Evolutionary conservation across 2,329 filamentous ascomycete genomes (phyloP).

Genomic region (Hypoxylon sp.): DNA sequence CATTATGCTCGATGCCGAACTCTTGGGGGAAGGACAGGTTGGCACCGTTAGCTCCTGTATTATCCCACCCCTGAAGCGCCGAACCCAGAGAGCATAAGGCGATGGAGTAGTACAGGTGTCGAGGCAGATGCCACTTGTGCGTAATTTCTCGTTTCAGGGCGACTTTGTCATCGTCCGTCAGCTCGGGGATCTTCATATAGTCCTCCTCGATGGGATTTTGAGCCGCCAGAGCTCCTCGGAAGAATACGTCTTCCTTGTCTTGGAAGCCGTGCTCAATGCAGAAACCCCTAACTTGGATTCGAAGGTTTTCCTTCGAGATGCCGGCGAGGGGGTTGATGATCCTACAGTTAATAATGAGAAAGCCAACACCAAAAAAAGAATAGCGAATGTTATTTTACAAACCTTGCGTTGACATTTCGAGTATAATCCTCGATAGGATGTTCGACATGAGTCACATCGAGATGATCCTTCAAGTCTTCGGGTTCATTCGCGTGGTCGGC

Average conservation of each 20-base stretch:
- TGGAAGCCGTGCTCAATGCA: slow-evolving; percentile 25
- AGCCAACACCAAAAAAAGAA: slow-evolving; percentile 4
- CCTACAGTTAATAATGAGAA: slow-evolving; percentile 19
- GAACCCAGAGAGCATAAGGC: slow-evolving; percentile 27
- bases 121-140: slow-evolving; percentile 28
- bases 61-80: slow-evolving; percentile 26
- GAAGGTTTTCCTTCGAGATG: slow-evolving; percentile 26
- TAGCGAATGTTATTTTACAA: slow-evolving; percentile 9
- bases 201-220: slow-evolving; percentile 24
- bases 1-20: slow-evolving; percentile 23
- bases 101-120: slow-evolving; percentile 27
- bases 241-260: slow-evolving; percentile 27
- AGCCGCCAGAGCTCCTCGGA: slow-evolving; percentile 20
- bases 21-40: slow-evolving; percentile 28
- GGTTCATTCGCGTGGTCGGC: slow-evolving; percentile 14
- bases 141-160: slow-evolving; percentile 23
- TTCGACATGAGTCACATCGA: slow-evolving; percentile 23
- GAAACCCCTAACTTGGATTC: slow-evolving; percentile 22
- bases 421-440: slow-evolving; percentile 16
- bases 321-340: slow-evolving; percentile 27
- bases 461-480: slow-evolving; percentile 19
- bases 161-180: slow-evolving; percentile 21
- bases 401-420: slow-evolving; percentile 25
- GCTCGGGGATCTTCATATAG: slow-evolving; percentile 25
- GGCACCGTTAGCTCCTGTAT: slow-evolving; percentile 19